These are phyloP conservation scores for Mucor circinelloides DNA, from an alignment of 371 early-diverging fungal species.

Conservation along the genomic window DNA sequence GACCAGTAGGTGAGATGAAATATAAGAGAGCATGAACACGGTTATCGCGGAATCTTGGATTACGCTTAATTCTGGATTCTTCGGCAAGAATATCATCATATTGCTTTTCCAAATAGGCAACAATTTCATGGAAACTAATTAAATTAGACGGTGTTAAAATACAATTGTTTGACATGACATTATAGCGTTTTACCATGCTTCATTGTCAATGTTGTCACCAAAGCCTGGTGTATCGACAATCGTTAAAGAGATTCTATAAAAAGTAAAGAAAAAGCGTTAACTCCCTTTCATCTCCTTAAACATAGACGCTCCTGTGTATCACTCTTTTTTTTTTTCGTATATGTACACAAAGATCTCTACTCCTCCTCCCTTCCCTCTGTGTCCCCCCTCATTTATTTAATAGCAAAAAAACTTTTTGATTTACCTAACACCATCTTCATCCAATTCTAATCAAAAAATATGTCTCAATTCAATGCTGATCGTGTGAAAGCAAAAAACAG, in stretches of 20 bases:
- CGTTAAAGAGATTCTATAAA: constrained; percentile 68
- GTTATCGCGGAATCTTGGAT: constrained; percentile 95
- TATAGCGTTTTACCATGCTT: constrained; percentile 56
- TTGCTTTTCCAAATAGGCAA: constrained; percentile 92
- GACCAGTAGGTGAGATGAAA: constrained; percentile 97
- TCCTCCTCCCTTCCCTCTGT: background rate
- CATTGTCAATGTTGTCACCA: constrained; percentile 91
- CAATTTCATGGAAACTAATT: constrained; percentile 77
- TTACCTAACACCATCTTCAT: constrained; percentile 89
- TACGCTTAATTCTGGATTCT: constrained; percentile 93
- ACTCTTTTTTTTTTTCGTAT: background rate
- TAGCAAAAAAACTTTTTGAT: background rate
- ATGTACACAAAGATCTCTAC: background rate
- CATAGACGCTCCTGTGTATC: background rate
- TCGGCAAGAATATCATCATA: constrained; percentile 96
- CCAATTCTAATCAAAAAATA: constrained; percentile 69
- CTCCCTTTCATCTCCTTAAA: constrained; percentile 7
- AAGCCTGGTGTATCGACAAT: constrained; percentile 98
- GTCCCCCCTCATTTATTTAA: background rate
- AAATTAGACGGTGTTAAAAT: background rate
- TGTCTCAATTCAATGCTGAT: background rate
- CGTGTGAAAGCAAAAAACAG: background rate
- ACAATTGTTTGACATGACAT: background rate
- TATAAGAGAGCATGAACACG: constrained; percentile 97
- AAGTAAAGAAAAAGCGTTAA: background rate